Conservation (phyloP, 2,329 filamentous ascomycete genomes). For the Cadophora malorum region DNA sequence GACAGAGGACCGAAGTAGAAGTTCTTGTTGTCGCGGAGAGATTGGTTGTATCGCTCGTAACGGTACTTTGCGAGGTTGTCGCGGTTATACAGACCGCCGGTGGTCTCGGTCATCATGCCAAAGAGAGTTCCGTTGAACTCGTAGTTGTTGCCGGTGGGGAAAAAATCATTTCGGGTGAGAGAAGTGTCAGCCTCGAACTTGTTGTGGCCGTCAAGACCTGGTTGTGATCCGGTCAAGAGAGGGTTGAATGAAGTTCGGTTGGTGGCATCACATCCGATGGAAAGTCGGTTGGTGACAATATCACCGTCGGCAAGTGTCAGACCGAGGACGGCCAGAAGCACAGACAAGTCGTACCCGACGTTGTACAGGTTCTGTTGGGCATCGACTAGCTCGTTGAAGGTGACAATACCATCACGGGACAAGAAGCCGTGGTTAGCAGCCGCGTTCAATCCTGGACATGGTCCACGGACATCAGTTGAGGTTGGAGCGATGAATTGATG, state of each 20-base stretch:
- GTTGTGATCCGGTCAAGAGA: conserved; percentile 33
- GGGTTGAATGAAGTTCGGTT: conserved; percentile 43
- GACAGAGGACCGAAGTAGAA: conserved; percentile 41
- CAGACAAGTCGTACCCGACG: conserved; percentile 36
- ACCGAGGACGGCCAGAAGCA: conserved; percentile 35
- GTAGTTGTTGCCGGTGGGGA: conserved; percentile 35
- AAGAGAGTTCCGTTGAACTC: conserved; percentile 45
- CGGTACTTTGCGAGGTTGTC: conserved; percentile 37
- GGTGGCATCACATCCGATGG: conserved; percentile 40
- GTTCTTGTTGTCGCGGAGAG: conserved; percentile 36
- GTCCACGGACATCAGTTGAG: conserved; percentile 49
- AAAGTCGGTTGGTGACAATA: conserved; percentile 36
- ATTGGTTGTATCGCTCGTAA: conserved; percentile 45
- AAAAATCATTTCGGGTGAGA: conserved; percentile 41
- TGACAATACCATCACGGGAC: conserved; percentile 47
- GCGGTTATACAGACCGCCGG: conserved; percentile 47
- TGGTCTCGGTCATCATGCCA: conserved; percentile 38
- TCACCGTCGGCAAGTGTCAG: conserved; percentile 38
- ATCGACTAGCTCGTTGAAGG: conserved; percentile 40
- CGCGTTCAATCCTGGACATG: conserved; percentile 51
- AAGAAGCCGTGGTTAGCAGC: conserved; percentile 52
- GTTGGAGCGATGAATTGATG: conserved; percentile 38
- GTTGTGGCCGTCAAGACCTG: conserved; percentile 38
- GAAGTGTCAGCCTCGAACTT: conserved; percentile 38
- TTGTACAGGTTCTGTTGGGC: conserved; percentile 41